Conservation (phyloP, 306 rosid genomes). For the Quercus suber region DNA sequence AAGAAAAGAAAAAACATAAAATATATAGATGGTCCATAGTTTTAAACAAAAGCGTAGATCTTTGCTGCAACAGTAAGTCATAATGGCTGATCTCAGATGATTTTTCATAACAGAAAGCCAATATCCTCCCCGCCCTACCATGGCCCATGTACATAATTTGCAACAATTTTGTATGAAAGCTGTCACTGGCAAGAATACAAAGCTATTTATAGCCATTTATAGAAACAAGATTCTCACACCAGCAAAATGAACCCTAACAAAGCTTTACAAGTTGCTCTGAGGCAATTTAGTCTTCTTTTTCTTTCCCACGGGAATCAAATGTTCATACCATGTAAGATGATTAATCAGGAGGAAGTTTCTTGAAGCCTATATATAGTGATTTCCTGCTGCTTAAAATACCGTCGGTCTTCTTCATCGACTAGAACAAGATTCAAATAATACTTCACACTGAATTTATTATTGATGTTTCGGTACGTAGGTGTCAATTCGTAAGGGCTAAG, state of each 20-base stretch:
- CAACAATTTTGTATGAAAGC: conserved; percentile 27
- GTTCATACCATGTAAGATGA: conserved; percentile 14
- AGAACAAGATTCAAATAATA: conserved; percentile 93
- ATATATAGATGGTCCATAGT: conserved; percentile 1
- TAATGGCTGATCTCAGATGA: not conserved
- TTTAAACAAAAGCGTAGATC: conserved; percentile 23
- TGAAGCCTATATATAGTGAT: conserved; percentile 90
- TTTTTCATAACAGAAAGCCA: conserved; percentile 6
- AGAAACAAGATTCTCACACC: conserved; percentile 15
- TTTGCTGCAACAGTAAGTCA: no score
- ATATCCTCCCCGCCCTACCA: conserved; percentile 13
- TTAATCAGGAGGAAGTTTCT: conserved; percentile 59
- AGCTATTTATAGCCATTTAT: conserved; percentile 18
- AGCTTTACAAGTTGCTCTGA: conserved; percentile 39
- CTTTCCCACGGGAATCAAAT: conserved; percentile 16
- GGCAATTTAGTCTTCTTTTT: conserved; percentile 28
- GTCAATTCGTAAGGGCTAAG: conserved; percentile 98
- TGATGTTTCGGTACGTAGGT: conserved; percentile 90
- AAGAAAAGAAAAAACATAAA: conserved; percentile 5
- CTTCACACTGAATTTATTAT: conserved; percentile 96
- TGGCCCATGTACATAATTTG: conserved; percentile 39
- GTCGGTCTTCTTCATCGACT: conserved; percentile 97
- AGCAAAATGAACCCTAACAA: conserved; percentile 20
- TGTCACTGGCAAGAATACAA: conserved; percentile 21
- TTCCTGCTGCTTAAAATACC: conserved; percentile 98